phyloP scores from a whole-genome alignment of 2,329 filamentous ascomycete genomes.

The Ascochyta pisi region DNA sequence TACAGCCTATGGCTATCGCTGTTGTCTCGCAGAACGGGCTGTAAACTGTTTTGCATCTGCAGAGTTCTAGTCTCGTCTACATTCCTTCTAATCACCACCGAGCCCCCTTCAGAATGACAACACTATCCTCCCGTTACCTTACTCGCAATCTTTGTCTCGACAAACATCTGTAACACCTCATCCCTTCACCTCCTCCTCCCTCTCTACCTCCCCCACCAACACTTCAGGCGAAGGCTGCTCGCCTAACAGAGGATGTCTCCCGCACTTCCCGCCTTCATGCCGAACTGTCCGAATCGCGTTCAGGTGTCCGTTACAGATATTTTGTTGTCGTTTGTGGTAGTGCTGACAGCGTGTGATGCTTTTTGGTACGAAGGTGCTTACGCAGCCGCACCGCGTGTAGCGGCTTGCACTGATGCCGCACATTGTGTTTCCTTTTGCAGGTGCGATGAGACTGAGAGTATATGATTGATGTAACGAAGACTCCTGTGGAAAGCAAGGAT shows the following conservation, averaged over 20 bases:
- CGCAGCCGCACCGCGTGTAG: conserved; percentile 9
- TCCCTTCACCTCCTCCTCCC: neutral
- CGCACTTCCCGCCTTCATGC: conserved; percentile 4
- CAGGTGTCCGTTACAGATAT: conserved; percentile 8
- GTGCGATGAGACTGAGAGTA: neutral
- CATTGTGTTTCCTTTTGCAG: neutral
- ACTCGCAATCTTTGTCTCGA: neutral
- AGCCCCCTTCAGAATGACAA: no score
- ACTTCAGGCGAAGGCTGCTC: neutral
- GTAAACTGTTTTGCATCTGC: no score
- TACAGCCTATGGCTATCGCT: no score
- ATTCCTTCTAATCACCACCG: no score
- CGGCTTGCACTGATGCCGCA: conserved; percentile 11
- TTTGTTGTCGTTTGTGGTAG: neutral
- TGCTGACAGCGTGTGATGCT: conserved; percentile 9
- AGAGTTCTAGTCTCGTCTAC: no score
- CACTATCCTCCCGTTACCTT: neutral
- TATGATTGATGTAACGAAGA: neutral
- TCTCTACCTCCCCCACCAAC: neutral
- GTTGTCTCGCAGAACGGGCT: no score
- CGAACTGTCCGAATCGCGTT: neutral
- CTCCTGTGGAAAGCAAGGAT: no score
- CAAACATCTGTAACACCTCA: no score
- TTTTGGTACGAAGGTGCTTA: conserved; percentile 1
- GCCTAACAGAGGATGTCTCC: neutral